Evolutionary conservation across 257 asterid species (phyloP), one percentile per base, ranked within the genome.

Genomic region (Linderniella brevidens): DNA sequence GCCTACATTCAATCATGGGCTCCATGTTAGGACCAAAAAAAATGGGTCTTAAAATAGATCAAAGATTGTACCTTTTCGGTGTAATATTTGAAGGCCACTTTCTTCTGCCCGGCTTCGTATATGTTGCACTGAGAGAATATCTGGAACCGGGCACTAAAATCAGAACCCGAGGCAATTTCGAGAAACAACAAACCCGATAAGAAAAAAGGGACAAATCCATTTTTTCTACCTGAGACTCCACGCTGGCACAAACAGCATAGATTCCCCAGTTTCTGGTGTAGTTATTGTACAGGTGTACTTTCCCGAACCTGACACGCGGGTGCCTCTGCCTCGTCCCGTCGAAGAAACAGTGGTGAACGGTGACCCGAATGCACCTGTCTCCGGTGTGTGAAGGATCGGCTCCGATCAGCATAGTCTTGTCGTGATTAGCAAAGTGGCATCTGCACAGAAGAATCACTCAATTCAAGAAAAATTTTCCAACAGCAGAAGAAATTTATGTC

Each of bases 301-400:
- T 88, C 20, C 59, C 97, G 48, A 76, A 88, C 47, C 97, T 68
- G 56, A 88, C 93, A 29, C 97, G 81, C n/a, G 97, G 97, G 41
- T 87, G 95, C 13, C 97, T 58, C 68, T 87, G 97, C 39, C 82
- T 59, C 3, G 97, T 88, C 53, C 95, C 97, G 48, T 88, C 75
- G 18, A 88, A 88, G 70, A 83, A 83, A 49, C 97, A 83, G 58
- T 88, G 97, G 71, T 88, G 97, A 57, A 88, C 72, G n/a, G 93
- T 88, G 25, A 83, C 84, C 13, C 74, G 53, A 6, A 88, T 88
- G 64, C 82, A 66, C 67, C 95, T 64, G 46, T 87, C 97, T 0
- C 68, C 67, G 1, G 64, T 64, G 58, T 80, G 53, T 6, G 84
- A 71, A 58, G 95, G 60, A 56, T 83, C 93, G 8, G 71, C 92